Evolutionary conservation across 306 rosid genomes (phyloP).

Genomic region (Medicago lupulina): DNA sequence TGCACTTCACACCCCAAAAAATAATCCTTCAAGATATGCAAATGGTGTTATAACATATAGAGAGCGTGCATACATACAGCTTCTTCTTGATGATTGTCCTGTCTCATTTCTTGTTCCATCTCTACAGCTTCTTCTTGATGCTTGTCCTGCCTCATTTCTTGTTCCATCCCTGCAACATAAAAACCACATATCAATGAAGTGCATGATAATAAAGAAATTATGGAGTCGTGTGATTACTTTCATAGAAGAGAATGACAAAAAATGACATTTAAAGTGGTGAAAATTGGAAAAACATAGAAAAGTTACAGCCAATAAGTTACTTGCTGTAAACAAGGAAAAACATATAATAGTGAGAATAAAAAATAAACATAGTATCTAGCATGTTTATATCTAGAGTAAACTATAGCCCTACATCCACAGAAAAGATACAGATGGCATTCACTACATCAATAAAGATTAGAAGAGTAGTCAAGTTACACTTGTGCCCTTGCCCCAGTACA

Average conservation of each 20-base stretch:
- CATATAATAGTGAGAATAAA: neutral
- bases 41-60: constrained; percentile 24
- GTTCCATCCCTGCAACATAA: constrained; percentile 51
- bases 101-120: constrained; percentile 43
- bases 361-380: neutral
- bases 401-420: constrained; percentile 1
- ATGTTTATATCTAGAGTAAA: neutral
- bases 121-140: constrained; percentile 66
- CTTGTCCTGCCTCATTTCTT: constrained; percentile 40
- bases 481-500: neutral
- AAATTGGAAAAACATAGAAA: constrained; percentile 2
- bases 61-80: constrained; percentile 60
- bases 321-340: neutral
- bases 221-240: neutral
- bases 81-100: constrained; percentile 49
- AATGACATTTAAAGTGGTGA: neutral
- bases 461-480: constrained; percentile 2
- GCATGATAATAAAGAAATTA: neutral
- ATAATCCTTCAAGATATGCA: neutral
- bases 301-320: constrained; percentile 22
- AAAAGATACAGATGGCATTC: neutral
- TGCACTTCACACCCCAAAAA: neutral
- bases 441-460: neutral
- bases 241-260: constrained; percentile 7
- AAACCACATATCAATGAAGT: constrained; percentile 12